Conservation (phyloP, 768 basidiomycete genomes). For the Collybia mongolica region DNA sequence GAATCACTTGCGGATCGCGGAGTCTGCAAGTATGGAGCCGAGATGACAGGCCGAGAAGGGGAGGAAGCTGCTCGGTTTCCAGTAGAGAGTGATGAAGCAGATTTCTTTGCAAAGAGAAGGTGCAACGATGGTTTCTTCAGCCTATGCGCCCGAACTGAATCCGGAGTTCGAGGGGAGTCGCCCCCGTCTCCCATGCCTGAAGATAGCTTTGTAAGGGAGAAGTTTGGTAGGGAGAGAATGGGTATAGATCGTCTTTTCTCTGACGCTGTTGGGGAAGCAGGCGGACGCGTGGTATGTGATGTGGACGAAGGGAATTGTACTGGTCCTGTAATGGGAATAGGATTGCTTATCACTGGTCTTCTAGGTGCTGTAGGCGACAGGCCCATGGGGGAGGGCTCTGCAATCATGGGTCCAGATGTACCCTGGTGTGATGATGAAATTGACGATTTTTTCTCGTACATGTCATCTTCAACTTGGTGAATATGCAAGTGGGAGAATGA, state of each 20-base stretch:
- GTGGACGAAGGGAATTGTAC: conserved; percentile 44
- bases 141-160: conserved; percentile 32
- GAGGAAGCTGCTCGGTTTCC: conserved; percentile 17
- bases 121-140: conserved; percentile 70
- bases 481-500: conserved; percentile 37
- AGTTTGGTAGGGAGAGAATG: conserved; percentile 35
- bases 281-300: conserved; percentile 16
- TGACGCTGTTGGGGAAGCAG: conserved; percentile 12
- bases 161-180: conserved; percentile 29
- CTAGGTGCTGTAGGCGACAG: conserved; percentile 21
- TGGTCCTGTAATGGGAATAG: conserved; percentile 26
- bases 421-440: conserved; percentile 5
- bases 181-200: conserved; percentile 14
- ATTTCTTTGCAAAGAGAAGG: conserved; percentile 65
- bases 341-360: conserved; percentile 27
- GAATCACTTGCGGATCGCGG: conserved; percentile 44
- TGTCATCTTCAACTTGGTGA: conserved; percentile 20
- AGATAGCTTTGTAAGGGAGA: conserved; percentile 23
- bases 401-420: conserved; percentile 23
- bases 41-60: conserved; percentile 24
- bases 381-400: conserved; percentile 22
- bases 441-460: conserved; percentile 12
- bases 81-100: conserved; percentile 42
- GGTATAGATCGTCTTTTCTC: conserved; percentile 39
- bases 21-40: conserved; percentile 28